phyloP scores from a whole-genome alignment of 2,329 filamentous ascomycete species.

The Zymoseptoria brevis region DNA sequence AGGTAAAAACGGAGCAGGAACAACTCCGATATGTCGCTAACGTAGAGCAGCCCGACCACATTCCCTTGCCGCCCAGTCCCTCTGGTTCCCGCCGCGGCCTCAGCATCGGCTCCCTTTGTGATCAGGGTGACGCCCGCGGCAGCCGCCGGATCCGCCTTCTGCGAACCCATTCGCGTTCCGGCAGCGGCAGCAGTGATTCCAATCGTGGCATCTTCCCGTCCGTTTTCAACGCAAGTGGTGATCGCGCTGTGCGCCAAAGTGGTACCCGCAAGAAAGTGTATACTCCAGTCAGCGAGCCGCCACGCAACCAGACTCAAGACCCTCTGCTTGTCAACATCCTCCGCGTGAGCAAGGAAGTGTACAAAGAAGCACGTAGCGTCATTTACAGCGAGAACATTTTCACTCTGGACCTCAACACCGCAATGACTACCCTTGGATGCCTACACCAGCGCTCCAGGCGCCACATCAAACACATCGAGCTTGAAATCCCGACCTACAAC shows the following conservation, averaged over 20 bases:
- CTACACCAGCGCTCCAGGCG: slow-evolving; percentile 38
- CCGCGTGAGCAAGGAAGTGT: slow-evolving; percentile 33
- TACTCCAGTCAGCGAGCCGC: slow-evolving; percentile 5
- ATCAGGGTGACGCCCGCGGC: neutral
- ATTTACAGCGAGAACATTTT: slow-evolving; percentile 37
- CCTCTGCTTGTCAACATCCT: slow-evolving; percentile 34
- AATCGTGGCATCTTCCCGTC: neutral
- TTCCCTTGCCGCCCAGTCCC: neutral
- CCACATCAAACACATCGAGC: slow-evolving; percentile 36
- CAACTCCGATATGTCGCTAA: neutral
- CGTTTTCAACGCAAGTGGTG: neutral
- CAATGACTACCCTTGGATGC: slow-evolving; percentile 31
- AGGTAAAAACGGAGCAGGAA: neutral
- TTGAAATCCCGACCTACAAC: slow-evolving; percentile 40
- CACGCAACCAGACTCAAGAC: slow-evolving; percentile 25
- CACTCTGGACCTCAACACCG: slow-evolving; percentile 32
- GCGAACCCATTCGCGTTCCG: slow-evolving; percentile 1
- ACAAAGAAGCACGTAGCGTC: slow-evolving; percentile 34
- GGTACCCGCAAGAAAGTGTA: neutral
- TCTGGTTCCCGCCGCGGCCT: neutral
- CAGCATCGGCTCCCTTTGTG: neutral
- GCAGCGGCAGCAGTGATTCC: slow-evolving; percentile 2
- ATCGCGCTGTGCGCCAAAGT: neutral
- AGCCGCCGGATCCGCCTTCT: neutral
- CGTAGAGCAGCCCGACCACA: neutral